Conservation (phyloP, 495 filamentous ascomycete species). For the Aspergillus egyptiacus region DNA sequence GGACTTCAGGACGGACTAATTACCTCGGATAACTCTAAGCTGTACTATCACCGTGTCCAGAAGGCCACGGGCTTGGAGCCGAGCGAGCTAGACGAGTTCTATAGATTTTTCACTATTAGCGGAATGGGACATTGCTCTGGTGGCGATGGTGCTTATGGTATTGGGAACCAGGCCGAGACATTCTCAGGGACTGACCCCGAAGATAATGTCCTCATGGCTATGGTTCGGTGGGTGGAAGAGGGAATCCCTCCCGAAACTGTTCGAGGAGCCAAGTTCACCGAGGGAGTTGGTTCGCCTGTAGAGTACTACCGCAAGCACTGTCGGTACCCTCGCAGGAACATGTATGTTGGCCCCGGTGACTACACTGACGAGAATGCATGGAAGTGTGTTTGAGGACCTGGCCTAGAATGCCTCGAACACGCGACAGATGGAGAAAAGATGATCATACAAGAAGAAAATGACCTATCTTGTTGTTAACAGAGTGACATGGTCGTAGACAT, state of each 20-base stretch:
- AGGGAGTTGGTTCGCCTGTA: conserved; percentile 30
- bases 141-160: conserved; percentile 49
- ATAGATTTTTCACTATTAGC: conserved; percentile 54
- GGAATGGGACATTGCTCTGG: conserved; percentile 50
- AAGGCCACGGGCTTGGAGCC: conserved; percentile 38
- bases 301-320: conserved; percentile 40
- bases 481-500: too few relatives aligned
- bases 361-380: conserved; percentile 39
- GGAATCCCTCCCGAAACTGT: conserved; percentile 49
- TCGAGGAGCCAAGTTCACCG: conserved; percentile 46
- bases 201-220: conserved; percentile 46
- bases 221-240: conserved; percentile 59
- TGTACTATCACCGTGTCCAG: conserved; percentile 41
- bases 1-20: conserved; percentile 43
- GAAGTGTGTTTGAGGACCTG: conserved; percentile 25
- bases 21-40: conserved; percentile 37
- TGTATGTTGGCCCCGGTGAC: conserved; percentile 33
- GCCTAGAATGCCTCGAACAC: not conserved
- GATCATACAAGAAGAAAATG: too few relatives aligned
- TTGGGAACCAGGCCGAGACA: conserved; percentile 39
- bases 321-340: conserved; percentile 34
- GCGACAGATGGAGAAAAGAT: too few relatives aligned
- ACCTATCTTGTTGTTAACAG: too few relatives aligned
- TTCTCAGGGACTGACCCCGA: conserved; percentile 28
- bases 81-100: conserved; percentile 48